Evolutionary conservation across 1,284 basidiomycete genomes (phyloP), one percentile per base, ranked within the genome.

Genomic region (Phylloboletellus chloephorus): DNA sequence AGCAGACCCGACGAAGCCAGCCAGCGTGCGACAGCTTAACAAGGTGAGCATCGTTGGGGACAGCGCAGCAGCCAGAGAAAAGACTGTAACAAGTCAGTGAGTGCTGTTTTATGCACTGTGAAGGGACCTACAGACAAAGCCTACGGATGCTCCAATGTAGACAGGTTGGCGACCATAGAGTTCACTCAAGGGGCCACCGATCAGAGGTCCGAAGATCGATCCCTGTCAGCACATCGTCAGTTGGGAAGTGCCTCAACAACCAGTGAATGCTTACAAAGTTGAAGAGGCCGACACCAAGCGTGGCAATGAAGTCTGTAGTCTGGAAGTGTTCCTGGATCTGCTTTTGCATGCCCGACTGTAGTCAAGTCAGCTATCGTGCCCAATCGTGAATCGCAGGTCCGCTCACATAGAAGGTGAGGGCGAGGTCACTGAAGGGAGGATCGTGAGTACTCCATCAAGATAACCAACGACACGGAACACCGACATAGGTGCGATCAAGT

Each of bases 181-280:
- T 31, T 57, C 57, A 19, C 57, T 57, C 37, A 60, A 45, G 7
- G 57, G 53, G 5, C 37, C 57, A 37, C 50, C 50, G n/a, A 58
- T 44, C 19, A 60, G 38, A 34, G 56, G 57, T 12, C 55, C 55
- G 28, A 58, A 56, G n/a, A 53, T 40, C 4, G 37, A 43, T 16
- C 55, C 55, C 53, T 60, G 17, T 16, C 0, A 29, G 8, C 20
- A 42, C 22, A 32, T 24, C 8, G 25, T 50, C 31, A 33, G 21
- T 6, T 5, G n/a, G 11, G 6, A 20, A 31, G 10, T 8, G 13
- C 4, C 9, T 21, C 7, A 5, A 23, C 5, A 21, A 40, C 4
- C 5, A 24, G 9, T 9, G 15, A 13, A 30, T 12, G n/a, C 51
- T 23, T 42, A 54, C 57, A 36, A 60, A 48, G 30, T 56, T 54